A percentile compares a stretch with the other conserved stretches of the same genome.
Conservation (phyloP, 2,329 filamentous ascomycete species). For the Pyrenophora graminea region DNA sequence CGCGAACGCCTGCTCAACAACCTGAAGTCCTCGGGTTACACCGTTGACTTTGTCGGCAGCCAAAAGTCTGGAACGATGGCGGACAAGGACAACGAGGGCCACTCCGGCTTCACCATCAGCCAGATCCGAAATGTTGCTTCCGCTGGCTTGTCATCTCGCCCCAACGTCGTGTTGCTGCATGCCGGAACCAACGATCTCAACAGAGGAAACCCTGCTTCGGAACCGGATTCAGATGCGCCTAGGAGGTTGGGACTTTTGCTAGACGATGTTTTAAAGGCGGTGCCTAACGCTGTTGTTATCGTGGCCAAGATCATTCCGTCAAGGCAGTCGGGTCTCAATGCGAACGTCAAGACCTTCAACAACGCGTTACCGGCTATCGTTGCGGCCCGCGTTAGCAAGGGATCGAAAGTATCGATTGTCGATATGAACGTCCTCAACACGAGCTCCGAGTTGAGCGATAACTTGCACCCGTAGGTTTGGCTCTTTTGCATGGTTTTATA, state of each 20-base stretch:
- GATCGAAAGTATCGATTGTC: slow-evolving; percentile 35
- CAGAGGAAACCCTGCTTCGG: slow-evolving; percentile 12
- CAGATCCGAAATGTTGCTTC: slow-evolving; percentile 27
- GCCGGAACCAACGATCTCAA: slow-evolving; percentile 30
- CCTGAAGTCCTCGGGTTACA: slow-evolving; percentile 26
- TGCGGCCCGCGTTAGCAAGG: slow-evolving; percentile 18
- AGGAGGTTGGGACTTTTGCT: slow-evolving; percentile 40
- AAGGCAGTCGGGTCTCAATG: slow-evolving; percentile 15
- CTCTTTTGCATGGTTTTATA: background rate
- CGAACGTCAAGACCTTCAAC: slow-evolving; percentile 34
- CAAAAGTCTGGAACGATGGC: slow-evolving; percentile 35
- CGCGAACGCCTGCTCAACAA: slow-evolving; percentile 34
- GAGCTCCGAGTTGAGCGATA: slow-evolving; percentile 28
- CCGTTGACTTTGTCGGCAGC: slow-evolving; percentile 38
- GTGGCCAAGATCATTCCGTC: slow-evolving; percentile 45
- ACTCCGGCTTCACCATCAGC: slow-evolving; percentile 38
- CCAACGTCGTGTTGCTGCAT: slow-evolving; percentile 30
- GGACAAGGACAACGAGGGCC: slow-evolving; percentile 42
- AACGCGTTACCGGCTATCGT: slow-evolving; percentile 30
- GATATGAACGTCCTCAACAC: slow-evolving; percentile 25
- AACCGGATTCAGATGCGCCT: slow-evolving; percentile 37
- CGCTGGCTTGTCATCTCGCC: slow-evolving; percentile 9
- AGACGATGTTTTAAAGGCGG: slow-evolving; percentile 36
- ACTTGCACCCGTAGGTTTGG: slow-evolving; percentile 32
- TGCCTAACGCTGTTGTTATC: slow-evolving; percentile 41